Base-by-base conservation (phyloP, 2,329 filamentous ascomycete genomes). In the Claviceps paspali region DNA sequence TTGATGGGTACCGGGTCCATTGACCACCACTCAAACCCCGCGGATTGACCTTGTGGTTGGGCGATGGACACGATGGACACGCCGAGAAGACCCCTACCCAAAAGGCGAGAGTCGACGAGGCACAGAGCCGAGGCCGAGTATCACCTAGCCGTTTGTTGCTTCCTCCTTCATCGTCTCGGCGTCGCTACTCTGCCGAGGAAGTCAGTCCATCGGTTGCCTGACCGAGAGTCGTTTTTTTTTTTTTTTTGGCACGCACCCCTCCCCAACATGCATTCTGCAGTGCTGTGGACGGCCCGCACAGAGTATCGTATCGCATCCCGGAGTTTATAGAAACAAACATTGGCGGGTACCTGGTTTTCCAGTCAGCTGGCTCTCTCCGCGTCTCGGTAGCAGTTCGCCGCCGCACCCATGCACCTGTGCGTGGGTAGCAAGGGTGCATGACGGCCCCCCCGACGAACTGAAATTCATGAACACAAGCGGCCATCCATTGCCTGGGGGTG, bases 1-100 rank as follows among this genome's bases (percentile, higher is more conserved):
- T 11, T 10, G 15, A 23, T 31, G 22, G 29, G 9, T 5, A 19
- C 27, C 11, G 17, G 5, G 11, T 27, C 12, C n/a, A 15, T 18
- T 11, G 33, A 19, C 36, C 45, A 46, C 52, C 52, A 55, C 48
- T 55, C 49, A 42, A 46, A 54, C 49, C 46, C 49, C 50, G 41
- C 46, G 45, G 44, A 49, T 34, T 27, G 38, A 43, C 51, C 49
- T 45, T 54, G 50, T 55, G 53, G 47, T 33, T 44, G 41, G 35
- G 42, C 35, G 8, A 8, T 22, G 21, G 8, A 5, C 21, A 22
- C 21, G 21, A 22, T 22, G 21, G 21, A n/a, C n/a, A n/a, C n/a
- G n/a, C n/a, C n/a, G n/a, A n/a, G n/a, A n/a, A n/a, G n/a, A n/a
- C n/a, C n/a, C 8, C 12, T 22, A 19, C 26, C 12, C 17, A 7